Conservation (phyloP, 108 stramenopile genomes). For the Nannochloropsis salina region DNA sequence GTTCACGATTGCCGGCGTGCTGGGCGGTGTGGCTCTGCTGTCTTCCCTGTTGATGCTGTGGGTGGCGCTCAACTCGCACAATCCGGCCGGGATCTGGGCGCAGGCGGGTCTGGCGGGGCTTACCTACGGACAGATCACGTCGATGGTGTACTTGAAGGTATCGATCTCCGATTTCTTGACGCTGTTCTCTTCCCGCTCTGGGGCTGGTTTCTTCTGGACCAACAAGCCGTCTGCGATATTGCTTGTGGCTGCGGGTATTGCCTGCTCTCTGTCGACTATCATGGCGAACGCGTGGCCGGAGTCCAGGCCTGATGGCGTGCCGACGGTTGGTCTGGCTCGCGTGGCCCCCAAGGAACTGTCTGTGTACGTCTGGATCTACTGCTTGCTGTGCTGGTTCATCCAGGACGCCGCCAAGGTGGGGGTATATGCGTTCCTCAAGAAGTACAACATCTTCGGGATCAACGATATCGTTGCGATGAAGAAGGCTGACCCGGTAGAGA, state of each 20-base stretch:
- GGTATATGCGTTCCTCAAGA: conserved; percentile 19
- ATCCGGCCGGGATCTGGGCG: not conserved
- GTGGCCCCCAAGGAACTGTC: conserved; percentile 1
- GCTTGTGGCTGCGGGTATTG: conserved; percentile 22
- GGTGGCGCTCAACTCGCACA: conserved; percentile 23
- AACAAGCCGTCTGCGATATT: conserved; percentile 24
- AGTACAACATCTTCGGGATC: conserved; percentile 35
- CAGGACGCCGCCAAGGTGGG: conserved; percentile 30
- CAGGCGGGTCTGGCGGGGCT: conserved; percentile 12
- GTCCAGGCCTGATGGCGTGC: not conserved
- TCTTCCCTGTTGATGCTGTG: conserved; percentile 34
- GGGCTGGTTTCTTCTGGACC: conserved; percentile 37
- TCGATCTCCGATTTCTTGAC: conserved; percentile 46
- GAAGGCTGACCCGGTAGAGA: not conserved
- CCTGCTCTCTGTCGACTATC: conserved; percentile 34
- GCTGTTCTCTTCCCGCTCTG: conserved; percentile 33
- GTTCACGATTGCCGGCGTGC: conserved; percentile 30
- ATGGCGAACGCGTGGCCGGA: conserved; percentile 34
- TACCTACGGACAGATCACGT: conserved; percentile 30
- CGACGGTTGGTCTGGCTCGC: conserved; percentile 6
- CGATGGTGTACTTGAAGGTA: conserved; percentile 39
- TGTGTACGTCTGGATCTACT: conserved; percentile 29
- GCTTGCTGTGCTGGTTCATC: conserved; percentile 32
- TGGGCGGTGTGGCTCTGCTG: conserved; percentile 35
- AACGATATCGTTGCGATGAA: conserved; percentile 22